These are phyloP conservation scores for Fraxinus pennsylvanica DNA, from an alignment of 257 asterid species.

Conservation along the genomic window DNA sequence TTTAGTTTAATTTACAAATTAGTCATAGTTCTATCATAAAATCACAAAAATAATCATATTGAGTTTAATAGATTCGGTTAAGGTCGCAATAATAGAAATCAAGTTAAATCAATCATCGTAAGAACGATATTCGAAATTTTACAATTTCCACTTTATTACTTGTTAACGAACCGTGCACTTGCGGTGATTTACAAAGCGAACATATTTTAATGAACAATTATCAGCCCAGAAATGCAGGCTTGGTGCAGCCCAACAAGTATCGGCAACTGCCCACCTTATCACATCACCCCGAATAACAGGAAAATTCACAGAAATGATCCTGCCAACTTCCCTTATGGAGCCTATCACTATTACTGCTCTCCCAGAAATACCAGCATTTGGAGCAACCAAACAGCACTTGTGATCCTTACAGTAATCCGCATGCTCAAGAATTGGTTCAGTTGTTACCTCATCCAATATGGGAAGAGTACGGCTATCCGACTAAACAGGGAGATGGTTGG, in stretches of 20 bases:
- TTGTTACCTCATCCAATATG: constrained; percentile 70
- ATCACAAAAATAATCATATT: no score
- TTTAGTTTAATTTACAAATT: no score
- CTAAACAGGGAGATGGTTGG: constrained; percentile 62
- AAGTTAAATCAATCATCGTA: no score
- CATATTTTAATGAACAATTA: background rate
- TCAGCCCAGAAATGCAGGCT: constrained; percentile 53
- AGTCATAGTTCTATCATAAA: no score
- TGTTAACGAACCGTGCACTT: no score
- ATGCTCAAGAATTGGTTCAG: constrained; percentile 67
- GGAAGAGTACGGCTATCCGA: constrained; percentile 74
- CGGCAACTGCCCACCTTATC: constrained; percentile 66
- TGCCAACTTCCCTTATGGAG: constrained; percentile 55
- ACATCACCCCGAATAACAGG: constrained; percentile 51
- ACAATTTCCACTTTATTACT: no score
- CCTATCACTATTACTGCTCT: constrained; percentile 67
- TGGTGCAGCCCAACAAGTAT: constrained; percentile 58
- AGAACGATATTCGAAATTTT: no score
- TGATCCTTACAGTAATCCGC: constrained; percentile 73
- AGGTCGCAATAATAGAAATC: no score
- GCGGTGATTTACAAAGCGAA: no score
- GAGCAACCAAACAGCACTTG: constrained; percentile 58
- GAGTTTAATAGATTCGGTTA: no score
- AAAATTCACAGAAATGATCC: constrained; percentile 52
- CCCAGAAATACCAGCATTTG: constrained; percentile 62